phyloP scores from a whole-genome alignment of 2,329 filamentous ascomycete species.

The Bretziella fagacearum region DNA sequence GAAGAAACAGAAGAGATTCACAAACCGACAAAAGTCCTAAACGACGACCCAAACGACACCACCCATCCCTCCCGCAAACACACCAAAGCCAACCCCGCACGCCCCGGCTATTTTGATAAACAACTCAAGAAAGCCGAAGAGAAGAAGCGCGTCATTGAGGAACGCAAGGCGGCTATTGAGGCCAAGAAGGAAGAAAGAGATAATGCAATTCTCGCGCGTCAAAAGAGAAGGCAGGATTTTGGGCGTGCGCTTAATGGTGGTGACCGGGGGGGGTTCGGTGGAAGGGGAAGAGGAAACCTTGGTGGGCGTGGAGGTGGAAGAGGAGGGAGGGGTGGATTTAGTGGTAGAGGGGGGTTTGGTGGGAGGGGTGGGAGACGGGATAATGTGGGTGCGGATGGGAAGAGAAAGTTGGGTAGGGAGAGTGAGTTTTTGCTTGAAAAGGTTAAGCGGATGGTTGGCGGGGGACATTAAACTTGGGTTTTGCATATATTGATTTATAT shows the following conservation, averaged over 20 bases:
- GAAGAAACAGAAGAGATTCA: not conserved
- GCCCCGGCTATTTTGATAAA: slow-evolving; percentile 48
- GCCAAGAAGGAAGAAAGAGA: slow-evolving; percentile 41
- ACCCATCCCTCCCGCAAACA: slow-evolving; percentile 9
- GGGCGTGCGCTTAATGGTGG: slow-evolving; percentile 39
- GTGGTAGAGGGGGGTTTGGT: not conserved
- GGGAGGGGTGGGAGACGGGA: not conserved
- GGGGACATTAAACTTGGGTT: too few species aligned
- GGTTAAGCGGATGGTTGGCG: slow-evolving; percentile 47
- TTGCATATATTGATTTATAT: too few species aligned
- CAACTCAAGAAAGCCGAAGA: slow-evolving; percentile 33
- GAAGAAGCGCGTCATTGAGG: slow-evolving; percentile 21
- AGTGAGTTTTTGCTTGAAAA: slow-evolving; percentile 54
- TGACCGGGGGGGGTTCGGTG: not conserved
- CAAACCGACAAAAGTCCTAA: not conserved
- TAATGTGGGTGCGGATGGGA: slow-evolving; percentile 32
- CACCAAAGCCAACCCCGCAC: slow-evolving; percentile 13
- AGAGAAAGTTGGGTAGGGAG: slow-evolving; percentile 57
- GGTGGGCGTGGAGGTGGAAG: not conserved
- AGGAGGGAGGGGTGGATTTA: not conserved
- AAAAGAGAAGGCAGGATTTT: slow-evolving; percentile 41
- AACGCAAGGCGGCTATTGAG: slow-evolving; percentile 23
- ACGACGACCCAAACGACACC: slow-evolving; percentile 1
- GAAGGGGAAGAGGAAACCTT: not conserved
- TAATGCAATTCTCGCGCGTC: slow-evolving; percentile 31